Base-by-base conservation (phyloP, 2,329 filamentous ascomycete genomes). In the Neoascochyta sp. region DNA sequence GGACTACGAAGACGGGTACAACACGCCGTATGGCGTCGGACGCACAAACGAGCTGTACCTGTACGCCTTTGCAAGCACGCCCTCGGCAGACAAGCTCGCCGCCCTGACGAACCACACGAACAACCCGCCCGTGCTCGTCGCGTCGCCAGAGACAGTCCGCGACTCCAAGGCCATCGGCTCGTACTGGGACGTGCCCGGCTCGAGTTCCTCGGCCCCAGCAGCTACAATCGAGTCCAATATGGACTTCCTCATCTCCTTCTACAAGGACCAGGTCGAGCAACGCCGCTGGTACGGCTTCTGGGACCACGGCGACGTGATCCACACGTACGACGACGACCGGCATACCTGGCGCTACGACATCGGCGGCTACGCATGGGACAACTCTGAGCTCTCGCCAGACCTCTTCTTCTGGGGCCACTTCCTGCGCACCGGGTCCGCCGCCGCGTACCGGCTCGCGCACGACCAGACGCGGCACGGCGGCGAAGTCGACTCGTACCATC, bases 291-390 rank as follows among this genome's bases (percentile, higher is more conserved):
- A 80, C 41, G 78, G 78, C 0, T 80, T 80, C 61, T 71, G 71
- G 53, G 76, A 81, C 36, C 66, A 78, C 31, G 78, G 78, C 2
- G 78, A 81, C 41, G 67, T 81, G 22, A 76, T 76, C 66, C 78
- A 81, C 44, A 74, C 75, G 0, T 81, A 81, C 37, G 77, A 81
- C 28, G 41, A 52, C 0, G 70, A 79, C 48, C 64, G 77, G 4
- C 77, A 80, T 39, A 66, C 65, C 1, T 81, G 78, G 78, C 68
- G 75, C 1, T 81, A 80, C 33, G 78, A 81, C 24, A 54, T 81
- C 11, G 78, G 78, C 3, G 78, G 78, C 0, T 81, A 76, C 35
- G 76, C 75, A 0, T 81, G 78, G 78, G 77, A 80, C 27, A 81
- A 81, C 47, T 77, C 73, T 0, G 77, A 81, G 49, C 64, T 81